Percentiles rank a stretch among this genome's conserved stretches.
These are phyloP conservation scores for Fusarium protoensiforme DNA, from an alignment of 2,329 filamentous ascomycete species.

Conservation along the genomic window DNA sequence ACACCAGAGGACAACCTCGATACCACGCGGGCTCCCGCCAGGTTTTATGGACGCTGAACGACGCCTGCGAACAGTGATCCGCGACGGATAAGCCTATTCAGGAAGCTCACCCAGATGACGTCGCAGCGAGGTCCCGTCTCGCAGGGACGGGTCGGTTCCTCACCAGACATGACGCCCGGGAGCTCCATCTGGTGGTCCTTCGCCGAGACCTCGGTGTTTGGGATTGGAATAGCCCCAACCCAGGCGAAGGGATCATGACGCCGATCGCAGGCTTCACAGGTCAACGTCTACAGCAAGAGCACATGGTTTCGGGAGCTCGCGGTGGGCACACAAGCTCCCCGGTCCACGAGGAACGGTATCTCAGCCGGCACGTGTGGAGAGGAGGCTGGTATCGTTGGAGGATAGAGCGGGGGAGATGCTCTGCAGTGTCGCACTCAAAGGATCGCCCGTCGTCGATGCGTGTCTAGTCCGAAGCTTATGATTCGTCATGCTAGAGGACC, in stretches of 20 bases:
- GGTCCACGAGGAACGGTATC: constrained; percentile 7
- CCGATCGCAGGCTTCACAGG: constrained; percentile 33
- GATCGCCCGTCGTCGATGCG: constrained; percentile 27
- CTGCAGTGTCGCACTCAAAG: constrained; percentile 21
- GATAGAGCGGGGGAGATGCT: constrained; percentile 17
- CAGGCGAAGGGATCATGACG: constrained; percentile 20
- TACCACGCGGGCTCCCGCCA: constrained; percentile 10
- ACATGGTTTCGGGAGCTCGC: constrained; percentile 23
- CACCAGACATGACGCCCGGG: constrained; percentile 1
- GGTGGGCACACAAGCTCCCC: neutral
- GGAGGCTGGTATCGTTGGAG: constrained; percentile 35
- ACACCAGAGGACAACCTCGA: neutral
- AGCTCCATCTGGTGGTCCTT: constrained; percentile 13
- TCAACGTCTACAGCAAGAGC: constrained; percentile 15
- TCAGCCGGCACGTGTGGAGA: constrained; percentile 37
- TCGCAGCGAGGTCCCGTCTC: constrained; percentile 4
- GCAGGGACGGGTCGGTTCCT: constrained; percentile 21
- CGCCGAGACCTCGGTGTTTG: constrained; percentile 29
- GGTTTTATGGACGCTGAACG: constrained; percentile 31
- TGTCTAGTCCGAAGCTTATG: constrained; percentile 32
- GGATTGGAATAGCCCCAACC: constrained; percentile 27
- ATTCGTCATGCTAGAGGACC: constrained; percentile 33
- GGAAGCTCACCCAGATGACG: constrained; percentile 26
- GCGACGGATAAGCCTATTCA: constrained; percentile 30
- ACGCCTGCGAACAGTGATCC: constrained; percentile 14